These are phyloP conservation scores for Xylariaceae sp. DNA, from an alignment of 2,329 filamentous ascomycete genomes.

Conservation along the genomic window DNA sequence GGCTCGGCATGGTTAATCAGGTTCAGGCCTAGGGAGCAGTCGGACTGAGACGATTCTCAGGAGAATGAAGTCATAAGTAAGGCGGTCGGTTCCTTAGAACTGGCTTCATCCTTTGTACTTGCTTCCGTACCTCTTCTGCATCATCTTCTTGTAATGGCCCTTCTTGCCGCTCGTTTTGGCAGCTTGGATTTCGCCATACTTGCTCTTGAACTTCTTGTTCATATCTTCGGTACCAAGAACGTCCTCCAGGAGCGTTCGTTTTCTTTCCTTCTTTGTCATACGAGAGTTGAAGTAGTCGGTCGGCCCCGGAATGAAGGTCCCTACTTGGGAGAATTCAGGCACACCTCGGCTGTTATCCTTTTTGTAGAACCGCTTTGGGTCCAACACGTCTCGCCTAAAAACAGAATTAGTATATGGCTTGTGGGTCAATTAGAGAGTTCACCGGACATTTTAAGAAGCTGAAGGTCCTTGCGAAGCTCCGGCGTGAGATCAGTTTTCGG, in stretches of 20 bases:
- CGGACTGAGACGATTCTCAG: no score
- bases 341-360: slow-evolving; percentile 73
- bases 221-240: slow-evolving; percentile 66
- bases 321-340: slow-evolving; percentile 85
- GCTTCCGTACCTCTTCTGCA: slow-evolving; percentile 39
- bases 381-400: not conserved
- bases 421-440: not conserved
- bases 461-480: slow-evolving; percentile 83
- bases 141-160: slow-evolving; percentile 78
- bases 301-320: slow-evolving; percentile 82
- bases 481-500: slow-evolving; percentile 81
- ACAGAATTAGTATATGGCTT: slow-evolving; percentile 57
- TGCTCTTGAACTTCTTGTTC: slow-evolving; percentile 74
- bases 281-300: slow-evolving; percentile 83
- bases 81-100: not conserved
- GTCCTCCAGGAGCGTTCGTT: slow-evolving; percentile 83
- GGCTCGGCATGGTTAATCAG: not conserved
- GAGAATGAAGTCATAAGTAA: not conserved
- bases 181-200: slow-evolving; percentile 81
- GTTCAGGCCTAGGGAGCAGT: no score
- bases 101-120: slow-evolving; percentile 25
- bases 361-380: slow-evolving; percentile 57
- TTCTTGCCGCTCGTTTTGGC: slow-evolving; percentile 87
- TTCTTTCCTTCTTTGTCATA: slow-evolving; percentile 82
- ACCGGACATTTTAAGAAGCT: slow-evolving; percentile 56